Evolutionary conservation across 2,329 filamentous ascomycete species (phyloP).

Genomic region (Diaporthe amygdali): DNA sequence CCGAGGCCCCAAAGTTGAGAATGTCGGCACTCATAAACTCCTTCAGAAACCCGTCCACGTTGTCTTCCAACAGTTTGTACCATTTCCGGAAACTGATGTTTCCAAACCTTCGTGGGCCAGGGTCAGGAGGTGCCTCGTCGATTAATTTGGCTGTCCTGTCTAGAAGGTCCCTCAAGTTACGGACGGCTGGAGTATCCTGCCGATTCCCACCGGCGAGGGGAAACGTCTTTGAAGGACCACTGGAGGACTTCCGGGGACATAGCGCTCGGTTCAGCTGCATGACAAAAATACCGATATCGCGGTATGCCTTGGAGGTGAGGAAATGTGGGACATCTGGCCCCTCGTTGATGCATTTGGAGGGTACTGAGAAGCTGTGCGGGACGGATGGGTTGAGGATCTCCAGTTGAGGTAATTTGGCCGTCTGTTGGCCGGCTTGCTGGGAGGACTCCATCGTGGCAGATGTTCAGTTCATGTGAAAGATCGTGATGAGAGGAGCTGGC

Average conservation of each 20-base stretch:
- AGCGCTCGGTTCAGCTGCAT: constrained; percentile 89
- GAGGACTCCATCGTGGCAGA: constrained; percentile 1
- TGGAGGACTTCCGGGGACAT: constrained; percentile 66
- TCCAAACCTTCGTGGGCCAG: constrained; percentile 86
- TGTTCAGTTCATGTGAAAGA: background rate
- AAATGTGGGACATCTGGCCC: constrained; percentile 82
- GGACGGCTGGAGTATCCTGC: constrained; percentile 61
- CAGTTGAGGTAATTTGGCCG: constrained; percentile 41
- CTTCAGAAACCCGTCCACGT: constrained; percentile 59
- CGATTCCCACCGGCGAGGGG: constrained; percentile 44
- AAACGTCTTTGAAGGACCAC: constrained; percentile 50
- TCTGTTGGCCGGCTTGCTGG: background rate
- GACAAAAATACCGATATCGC: constrained; percentile 85
- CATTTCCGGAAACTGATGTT: constrained; percentile 90
- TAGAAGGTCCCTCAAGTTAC: constrained; percentile 70
- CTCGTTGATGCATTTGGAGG: constrained; percentile 84
- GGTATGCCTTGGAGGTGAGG: constrained; percentile 80
- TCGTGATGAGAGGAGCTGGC: background rate
- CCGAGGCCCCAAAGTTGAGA: constrained; percentile 31
- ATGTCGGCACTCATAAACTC: constrained; percentile 55
- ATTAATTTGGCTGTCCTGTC: constrained; percentile 69
- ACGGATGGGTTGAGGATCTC: constrained; percentile 52
- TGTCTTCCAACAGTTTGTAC: constrained; percentile 71
- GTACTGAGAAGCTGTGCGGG: constrained; percentile 66
- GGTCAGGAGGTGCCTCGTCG: constrained; percentile 80